Evolutionary conservation across 2,329 filamentous ascomycete genomes (phyloP), one percentile per base, ranked within the genome.

Genomic region (Venturia aucupariae): DNA sequence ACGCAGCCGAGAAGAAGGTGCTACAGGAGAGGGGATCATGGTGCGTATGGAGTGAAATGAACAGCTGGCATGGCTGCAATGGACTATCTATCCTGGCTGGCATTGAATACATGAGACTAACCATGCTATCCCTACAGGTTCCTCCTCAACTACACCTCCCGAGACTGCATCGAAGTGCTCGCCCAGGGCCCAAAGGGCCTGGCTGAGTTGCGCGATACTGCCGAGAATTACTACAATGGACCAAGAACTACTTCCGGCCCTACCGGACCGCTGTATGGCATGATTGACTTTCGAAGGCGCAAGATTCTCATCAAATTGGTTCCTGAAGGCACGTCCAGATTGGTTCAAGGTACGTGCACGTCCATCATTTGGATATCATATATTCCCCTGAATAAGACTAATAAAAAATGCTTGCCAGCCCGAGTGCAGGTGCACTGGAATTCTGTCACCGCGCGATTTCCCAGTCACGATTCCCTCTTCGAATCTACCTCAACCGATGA

Each of bases 251-350:
- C 61, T 32, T 27, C 41, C n/a, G 7, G 38, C 13, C 38, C 35
- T 17, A 38, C 19, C 65, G 92, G 97, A 68, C 94, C 94, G 27
- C 80, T 99, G 60, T 99, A 95, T 73, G 94, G 94, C 63, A 91
- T 97, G 73, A 79, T 99, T 69, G 87, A 90, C 70, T 97, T 97
- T 76, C 84, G 93, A 65, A 86, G 92, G 73, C 86, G 92, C 73
- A 97, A 92, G 76, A 89, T 97, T 60, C 78, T 99, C 66, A 84
- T 99, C 75, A 97, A 94, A 78, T 96, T 94, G 75, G 83, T 96
- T 67, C 94, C 93, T 0, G 90, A 96, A 66, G 90, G 88, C 66
- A 93, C 92, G 68, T 97, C 94, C 67, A 85, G 94, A 71, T 81
- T 99, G 64, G 81, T 99, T 63, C 90, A 96, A 89, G 94, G 94